Evolutionary conservation across 805 yeast species (phyloP).

Genomic region (Nakazawaea molendinolei): DNA sequence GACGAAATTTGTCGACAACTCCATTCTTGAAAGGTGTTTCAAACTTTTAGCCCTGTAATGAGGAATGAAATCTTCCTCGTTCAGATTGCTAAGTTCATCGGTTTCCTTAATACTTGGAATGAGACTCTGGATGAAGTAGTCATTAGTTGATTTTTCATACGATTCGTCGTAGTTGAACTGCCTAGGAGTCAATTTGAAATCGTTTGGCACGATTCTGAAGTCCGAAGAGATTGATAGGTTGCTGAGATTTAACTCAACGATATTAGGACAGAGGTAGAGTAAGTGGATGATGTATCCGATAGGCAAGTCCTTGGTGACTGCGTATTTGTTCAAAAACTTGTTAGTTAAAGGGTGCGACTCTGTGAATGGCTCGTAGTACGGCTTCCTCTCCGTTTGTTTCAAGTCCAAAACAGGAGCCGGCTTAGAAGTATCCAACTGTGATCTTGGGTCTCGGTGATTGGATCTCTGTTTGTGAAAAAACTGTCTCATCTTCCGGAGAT

Average conservation of each 20-base stretch:
- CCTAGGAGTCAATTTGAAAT: slow-evolving; percentile 26
- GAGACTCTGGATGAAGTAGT: slow-evolving; percentile 3
- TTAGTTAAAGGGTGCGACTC: slow-evolving; percentile 55
- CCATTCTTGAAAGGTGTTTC: not conserved
- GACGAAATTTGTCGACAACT: slow-evolving; percentile 22
- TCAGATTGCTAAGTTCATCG: no score
- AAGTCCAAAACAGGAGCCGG: slow-evolving; percentile 14
- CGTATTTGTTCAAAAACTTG: slow-evolving; percentile 54
- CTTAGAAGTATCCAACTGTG: slow-evolving; percentile 14
- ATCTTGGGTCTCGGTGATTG: not conserved
- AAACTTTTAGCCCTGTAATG: slow-evolving; percentile 10
- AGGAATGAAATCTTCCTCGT: slow-evolving; percentile 6
- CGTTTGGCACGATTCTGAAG: slow-evolving; percentile 41
- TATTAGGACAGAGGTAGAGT: slow-evolving; percentile 58
- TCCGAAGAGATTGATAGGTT: slow-evolving; percentile 60
- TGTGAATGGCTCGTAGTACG: slow-evolving; percentile 25
- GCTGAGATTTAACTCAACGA: slow-evolving; percentile 50
- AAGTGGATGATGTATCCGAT: slow-evolving; percentile 69
- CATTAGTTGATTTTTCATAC: slow-evolving; percentile 1
- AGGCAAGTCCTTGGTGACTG: slow-evolving; percentile 71
- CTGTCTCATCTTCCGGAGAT: not conserved
- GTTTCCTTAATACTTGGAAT: slow-evolving; percentile 16
- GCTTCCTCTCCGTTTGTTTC: slow-evolving; percentile 11
- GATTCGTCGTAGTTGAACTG: slow-evolving; percentile 22
- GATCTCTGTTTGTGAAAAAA: not conserved